Evolutionary conservation across 345 rosid species (phyloP).

Genomic region (Syzygium jambos): DNA sequence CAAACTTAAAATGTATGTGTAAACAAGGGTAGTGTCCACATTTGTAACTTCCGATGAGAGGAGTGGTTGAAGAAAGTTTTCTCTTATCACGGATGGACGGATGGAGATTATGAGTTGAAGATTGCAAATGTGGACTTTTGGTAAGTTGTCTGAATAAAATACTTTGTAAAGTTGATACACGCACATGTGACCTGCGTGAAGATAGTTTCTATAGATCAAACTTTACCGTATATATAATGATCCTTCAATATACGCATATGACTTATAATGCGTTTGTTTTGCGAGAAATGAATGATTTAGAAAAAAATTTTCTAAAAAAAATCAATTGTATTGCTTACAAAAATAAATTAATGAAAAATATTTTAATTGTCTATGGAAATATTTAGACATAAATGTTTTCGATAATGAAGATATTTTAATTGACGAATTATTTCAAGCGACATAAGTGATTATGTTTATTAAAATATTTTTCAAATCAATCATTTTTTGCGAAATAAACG

Average conservation of each 20-base stretch:
- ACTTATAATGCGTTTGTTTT: background rate
- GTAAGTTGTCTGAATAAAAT: background rate
- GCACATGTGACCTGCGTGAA: background rate
- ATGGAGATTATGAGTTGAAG: background rate
- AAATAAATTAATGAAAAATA: too few relatives aligned
- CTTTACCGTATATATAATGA: background rate
- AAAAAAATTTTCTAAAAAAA: too few relatives aligned
- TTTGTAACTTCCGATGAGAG: background rate
- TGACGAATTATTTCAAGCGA: too few relatives aligned
- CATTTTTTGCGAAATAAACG: too few relatives aligned
- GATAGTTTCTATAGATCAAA: background rate
- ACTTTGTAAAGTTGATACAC: background rate
- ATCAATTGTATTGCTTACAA: too few relatives aligned
- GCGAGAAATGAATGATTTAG: too few relatives aligned
- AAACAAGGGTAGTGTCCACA: background rate
- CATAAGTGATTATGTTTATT: too few relatives aligned
- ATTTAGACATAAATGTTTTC: too few relatives aligned
- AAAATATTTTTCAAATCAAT: too few relatives aligned
- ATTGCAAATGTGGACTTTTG: background rate
- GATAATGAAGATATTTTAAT: too few relatives aligned
- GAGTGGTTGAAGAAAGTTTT: background rate
- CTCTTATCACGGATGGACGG: fast-evolving
- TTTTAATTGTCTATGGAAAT: too few relatives aligned
- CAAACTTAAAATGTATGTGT: background rate
- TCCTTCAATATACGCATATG: background rate